Evolutionary conservation across 495 filamentous ascomycete species (phyloP).

Genomic region (Parmelia sp.): DNA sequence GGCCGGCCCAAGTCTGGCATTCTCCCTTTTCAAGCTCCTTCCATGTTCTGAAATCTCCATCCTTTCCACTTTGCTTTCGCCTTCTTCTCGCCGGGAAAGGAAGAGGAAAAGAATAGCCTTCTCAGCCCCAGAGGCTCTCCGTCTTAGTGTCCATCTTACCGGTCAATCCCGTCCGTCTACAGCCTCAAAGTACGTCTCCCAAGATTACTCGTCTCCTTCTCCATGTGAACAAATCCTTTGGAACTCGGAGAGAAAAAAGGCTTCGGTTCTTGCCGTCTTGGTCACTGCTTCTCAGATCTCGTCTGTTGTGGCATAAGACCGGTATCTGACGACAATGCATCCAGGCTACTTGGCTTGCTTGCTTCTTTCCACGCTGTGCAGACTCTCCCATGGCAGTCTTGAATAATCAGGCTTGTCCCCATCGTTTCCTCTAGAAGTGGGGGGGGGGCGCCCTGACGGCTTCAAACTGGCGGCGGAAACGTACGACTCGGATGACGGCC

Average conservation of each 20-base stretch:
- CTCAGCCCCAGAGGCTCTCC: constrained; percentile 9
- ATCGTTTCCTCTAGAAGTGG: constrained; percentile 15
- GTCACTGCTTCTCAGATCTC: background rate
- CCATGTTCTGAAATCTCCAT: background rate
- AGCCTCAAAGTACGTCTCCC: constrained; percentile 6
- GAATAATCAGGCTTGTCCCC: constrained; percentile 4
- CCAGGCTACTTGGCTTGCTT: background rate
- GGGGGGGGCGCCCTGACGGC: constrained; percentile 24
- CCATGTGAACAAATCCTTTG: background rate
- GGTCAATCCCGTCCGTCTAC: constrained; percentile 6
- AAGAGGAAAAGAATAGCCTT: constrained; percentile 5
- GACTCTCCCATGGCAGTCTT: constrained; percentile 9
- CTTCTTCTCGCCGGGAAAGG: background rate
- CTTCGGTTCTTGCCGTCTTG: no score
- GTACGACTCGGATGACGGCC: constrained; percentile 44
- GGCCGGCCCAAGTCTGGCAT: background rate
- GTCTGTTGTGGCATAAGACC: background rate
- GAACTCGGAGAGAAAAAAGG: background rate
- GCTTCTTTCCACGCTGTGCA: background rate
- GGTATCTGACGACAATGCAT: background rate
- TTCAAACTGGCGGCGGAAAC: constrained; percentile 30
- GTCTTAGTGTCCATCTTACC: constrained; percentile 6
- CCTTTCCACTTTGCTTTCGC: background rate
- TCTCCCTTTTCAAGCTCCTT: background rate
- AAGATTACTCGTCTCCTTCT: background rate